These are phyloP conservation scores for Fusarium staphyleae DNA, from an alignment of 2,329 filamentous ascomycete species.

Conservation along the genomic window DNA sequence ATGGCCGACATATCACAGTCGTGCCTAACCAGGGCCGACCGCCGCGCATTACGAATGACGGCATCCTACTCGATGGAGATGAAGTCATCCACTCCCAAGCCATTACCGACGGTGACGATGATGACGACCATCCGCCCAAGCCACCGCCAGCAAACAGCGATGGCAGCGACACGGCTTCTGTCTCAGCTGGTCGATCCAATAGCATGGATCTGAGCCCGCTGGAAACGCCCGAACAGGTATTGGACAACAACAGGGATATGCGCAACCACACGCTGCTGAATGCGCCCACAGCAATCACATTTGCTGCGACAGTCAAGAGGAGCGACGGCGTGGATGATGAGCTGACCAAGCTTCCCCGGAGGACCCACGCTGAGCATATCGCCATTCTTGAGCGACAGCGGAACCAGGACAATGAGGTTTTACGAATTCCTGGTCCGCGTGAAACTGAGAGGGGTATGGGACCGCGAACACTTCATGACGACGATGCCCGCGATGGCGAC, in stretches of 20 bases:
- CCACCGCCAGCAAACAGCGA: conserved; percentile 37
- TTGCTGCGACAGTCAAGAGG: conserved; percentile 70
- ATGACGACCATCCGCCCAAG: conserved; percentile 40
- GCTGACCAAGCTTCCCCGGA: conserved; percentile 53
- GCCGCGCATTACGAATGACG: conserved; percentile 67
- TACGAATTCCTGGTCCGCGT: conserved; percentile 89
- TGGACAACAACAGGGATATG: conserved; percentile 15
- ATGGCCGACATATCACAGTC: conserved; percentile 70
- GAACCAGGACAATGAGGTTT: conserved; percentile 73
- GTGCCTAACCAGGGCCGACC: conserved; percentile 64
- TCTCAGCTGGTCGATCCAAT: conserved; percentile 41
- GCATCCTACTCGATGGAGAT: conserved; percentile 55
- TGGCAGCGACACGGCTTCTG: conserved; percentile 50
- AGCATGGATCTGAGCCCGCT: conserved; percentile 37
- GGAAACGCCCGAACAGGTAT: conserved; percentile 29
- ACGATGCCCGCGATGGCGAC: conserved; percentile 48
- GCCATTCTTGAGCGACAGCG: conserved; percentile 87
- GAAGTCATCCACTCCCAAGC: conserved; percentile 37
- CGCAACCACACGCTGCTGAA: conserved; percentile 8
- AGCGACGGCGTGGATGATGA: conserved; percentile 63
- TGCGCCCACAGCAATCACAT: conserved; percentile 61
- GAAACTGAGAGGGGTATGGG: conserved; percentile 85
- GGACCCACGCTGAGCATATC: conserved; percentile 78
- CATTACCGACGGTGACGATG: conserved; percentile 44
- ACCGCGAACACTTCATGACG: conserved; percentile 62